Evolutionary conservation across 2,329 filamentous ascomycete species (phyloP), one percentile per base, ranked within the genome.

Genomic region (Alternaria solani): DNA sequence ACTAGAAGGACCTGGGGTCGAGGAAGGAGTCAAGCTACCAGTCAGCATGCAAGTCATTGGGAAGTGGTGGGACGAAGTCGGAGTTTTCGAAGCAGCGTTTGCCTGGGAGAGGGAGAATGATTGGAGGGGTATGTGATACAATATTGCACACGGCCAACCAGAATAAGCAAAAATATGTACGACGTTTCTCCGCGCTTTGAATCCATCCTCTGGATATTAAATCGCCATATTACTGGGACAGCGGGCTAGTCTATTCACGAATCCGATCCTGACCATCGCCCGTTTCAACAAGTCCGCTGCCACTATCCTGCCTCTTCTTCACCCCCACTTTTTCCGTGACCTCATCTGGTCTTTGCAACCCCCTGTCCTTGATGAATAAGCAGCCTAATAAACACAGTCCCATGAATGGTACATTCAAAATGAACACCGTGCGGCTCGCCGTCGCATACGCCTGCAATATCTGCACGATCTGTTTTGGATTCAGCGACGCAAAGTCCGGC

Each of bases 21-120:
- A 62, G 4, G 59, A 61, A 11, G 54, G 68, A 7, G 64, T 67
- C 0, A 78, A 68, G 56, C 67, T 87, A 20, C 85, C 85, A 0
- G 83, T 86, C 0, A 83, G 85, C 0, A 79, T 87, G 79, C 85
- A 88, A 66, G 80, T 88, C 48, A 82, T 87, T 12, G 85, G 84
- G 0, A 82, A 78, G 5, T 75, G 81, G 63, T 86, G 83, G 81
- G 78, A 80, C n/a, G 85, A 87, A 62, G 77, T 80, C 57, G 80
- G 74, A 51, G 75, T 86, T 6, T 72, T 83, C 2, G 70, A 73
- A 23, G 78, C 80, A 12, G 84, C 78, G 3, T 79, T 80, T 70
- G 82, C 81, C 11, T 85, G 83, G 81, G 83, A 85, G 70, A 71
- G 66, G 39, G 71, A 61, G 1, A 81, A 81, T 65, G 77, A 84